Percentiles rank a stretch among this genome's conserved stretches.
Conservation (phyloP, 495 filamentous ascomycete genomes). For the Penicillium lividum region DNA sequence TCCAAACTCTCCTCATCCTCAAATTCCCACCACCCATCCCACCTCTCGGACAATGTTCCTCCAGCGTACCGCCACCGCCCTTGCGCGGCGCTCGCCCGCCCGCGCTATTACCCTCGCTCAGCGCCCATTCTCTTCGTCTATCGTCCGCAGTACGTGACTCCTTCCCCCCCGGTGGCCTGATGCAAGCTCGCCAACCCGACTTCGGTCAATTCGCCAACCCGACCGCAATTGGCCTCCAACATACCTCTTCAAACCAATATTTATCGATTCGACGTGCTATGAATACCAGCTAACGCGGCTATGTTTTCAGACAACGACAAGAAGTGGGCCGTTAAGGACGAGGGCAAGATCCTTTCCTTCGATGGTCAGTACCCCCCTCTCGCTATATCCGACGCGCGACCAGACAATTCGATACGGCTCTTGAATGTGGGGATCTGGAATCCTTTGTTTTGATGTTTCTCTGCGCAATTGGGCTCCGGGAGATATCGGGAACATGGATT, state of each 20-base stretch:
- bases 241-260: slow-evolving; percentile 1
- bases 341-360: slow-evolving; percentile 49
- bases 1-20: slow-evolving; percentile 39
- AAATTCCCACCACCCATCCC: slow-evolving; percentile 28
- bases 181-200: slow-evolving; percentile 25
- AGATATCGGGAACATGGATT: slow-evolving; percentile 19
- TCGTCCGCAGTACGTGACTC: slow-evolving; percentile 49
- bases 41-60: slow-evolving; percentile 68
- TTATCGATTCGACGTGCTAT: not conserved
- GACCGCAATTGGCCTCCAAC: slow-evolving; percentile 23
- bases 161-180: slow-evolving; percentile 26
- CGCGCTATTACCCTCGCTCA: slow-evolving; percentile 49
- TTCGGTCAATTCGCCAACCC: slow-evolving; percentile 16
- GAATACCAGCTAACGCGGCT: slow-evolving; percentile 31
- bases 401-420: slow-evolving; percentile 10
- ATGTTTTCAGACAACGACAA: slow-evolving; percentile 34
- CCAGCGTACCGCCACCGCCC: slow-evolving; percentile 73
- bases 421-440: not conserved
- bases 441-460: not conserved
- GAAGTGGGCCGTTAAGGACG: slow-evolving; percentile 38
- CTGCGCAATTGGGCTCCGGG: slow-evolving; percentile 13
- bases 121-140: slow-evolving; percentile 51
- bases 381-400: slow-evolving; percentile 6
- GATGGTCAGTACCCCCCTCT: slow-evolving; percentile 36
- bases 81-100: slow-evolving; percentile 68